Evolutionary conservation across 2,329 filamentous ascomycete species (phyloP).

Genomic region (Aureobasidium mangrovei): DNA sequence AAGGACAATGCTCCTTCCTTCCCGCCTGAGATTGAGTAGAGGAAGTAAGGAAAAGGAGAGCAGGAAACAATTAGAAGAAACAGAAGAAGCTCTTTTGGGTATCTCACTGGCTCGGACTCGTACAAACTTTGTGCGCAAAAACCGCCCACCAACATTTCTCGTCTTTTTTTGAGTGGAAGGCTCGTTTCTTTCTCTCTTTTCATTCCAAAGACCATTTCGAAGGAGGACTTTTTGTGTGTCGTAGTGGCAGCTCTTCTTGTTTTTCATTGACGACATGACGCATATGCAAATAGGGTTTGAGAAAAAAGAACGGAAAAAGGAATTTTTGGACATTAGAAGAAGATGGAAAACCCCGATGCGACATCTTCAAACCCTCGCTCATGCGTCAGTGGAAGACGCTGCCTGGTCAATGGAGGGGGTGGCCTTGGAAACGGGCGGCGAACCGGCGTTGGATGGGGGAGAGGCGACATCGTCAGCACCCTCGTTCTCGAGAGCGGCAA

Average conservation of each 20-base stretch:
- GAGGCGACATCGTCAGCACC: conserved; percentile 53
- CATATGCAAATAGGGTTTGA: conserved; percentile 10
- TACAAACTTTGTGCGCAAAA: too few species aligned
- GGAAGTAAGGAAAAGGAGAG: neutral
- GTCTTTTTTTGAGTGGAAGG: too few species aligned
- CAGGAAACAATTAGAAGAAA: neutral
- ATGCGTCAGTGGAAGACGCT: conserved; percentile 29
- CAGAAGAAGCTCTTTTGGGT: neutral
- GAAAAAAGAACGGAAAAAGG: conserved; percentile 3
- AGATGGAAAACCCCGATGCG: conserved; percentile 1
- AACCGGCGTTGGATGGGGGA: conserved; percentile 35
- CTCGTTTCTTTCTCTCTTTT: too few species aligned
- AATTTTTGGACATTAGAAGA: conserved; percentile 14
- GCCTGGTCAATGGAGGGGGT: conserved; percentile 32
- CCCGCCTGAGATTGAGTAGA: too few species aligned
- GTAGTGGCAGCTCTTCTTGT: neutral
- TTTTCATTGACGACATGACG: conserved; percentile 10
- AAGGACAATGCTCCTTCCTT: too few species aligned
- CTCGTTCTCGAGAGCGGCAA: conserved; percentile 47
- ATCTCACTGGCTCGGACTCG: too few species aligned
- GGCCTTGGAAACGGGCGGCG: conserved; percentile 24
- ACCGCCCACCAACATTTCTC: too few species aligned
- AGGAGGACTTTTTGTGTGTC: too few species aligned
- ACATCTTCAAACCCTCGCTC: conserved; percentile 2
- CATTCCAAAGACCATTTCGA: too few species aligned